Percentiles rank a stretch among this genome's conserved stretches.
Conservation (phyloP, 1,284 basidiomycete genomes). For the Gymnopus androsaceus region DNA sequence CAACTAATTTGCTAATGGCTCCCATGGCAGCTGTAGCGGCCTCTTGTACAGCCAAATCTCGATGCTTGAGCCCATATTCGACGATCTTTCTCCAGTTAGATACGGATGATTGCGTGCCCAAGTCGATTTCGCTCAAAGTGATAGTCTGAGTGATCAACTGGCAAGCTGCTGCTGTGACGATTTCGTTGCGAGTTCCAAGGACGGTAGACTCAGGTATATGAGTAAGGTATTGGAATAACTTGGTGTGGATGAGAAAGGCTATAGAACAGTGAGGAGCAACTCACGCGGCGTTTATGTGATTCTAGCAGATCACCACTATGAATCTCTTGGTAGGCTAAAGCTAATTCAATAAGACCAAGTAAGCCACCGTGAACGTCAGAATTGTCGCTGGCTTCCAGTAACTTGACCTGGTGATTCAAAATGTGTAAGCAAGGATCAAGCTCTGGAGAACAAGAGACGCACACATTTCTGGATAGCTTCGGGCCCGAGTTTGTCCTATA, state of each 20-base stretch:
- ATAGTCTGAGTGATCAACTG: constrained; percentile 69
- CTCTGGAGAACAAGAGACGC: constrained; percentile 24
- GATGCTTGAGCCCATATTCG: constrained; percentile 73
- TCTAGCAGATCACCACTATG: constrained; percentile 30
- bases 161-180: constrained; percentile 77
- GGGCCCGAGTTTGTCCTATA: constrained; percentile 53
- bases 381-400: constrained; percentile 68
- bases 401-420: constrained; percentile 44
- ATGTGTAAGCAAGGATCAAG: constrained; percentile 10
- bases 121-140: constrained; percentile 54
- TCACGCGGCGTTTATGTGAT: constrained; percentile 33
- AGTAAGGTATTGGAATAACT: constrained; percentile 63
- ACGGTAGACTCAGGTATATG: constrained; percentile 58
- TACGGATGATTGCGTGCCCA: constrained; percentile 40
- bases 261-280: constrained; percentile 7
- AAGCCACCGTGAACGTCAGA: constrained; percentile 84
- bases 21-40: constrained; percentile 69
- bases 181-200: constrained; percentile 72
- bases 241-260: constrained; percentile 16
- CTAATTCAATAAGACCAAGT: constrained; percentile 72
- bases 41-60: constrained; percentile 69
- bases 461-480: constrained; percentile 54
- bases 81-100: constrained; percentile 71
- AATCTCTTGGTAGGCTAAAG: constrained; percentile 47
- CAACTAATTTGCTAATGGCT: constrained; percentile 64